Evolutionary conservation across 2,329 filamentous ascomycete genomes (phyloP).

Genomic region (Pseudogymnoascus sp.): DNA sequence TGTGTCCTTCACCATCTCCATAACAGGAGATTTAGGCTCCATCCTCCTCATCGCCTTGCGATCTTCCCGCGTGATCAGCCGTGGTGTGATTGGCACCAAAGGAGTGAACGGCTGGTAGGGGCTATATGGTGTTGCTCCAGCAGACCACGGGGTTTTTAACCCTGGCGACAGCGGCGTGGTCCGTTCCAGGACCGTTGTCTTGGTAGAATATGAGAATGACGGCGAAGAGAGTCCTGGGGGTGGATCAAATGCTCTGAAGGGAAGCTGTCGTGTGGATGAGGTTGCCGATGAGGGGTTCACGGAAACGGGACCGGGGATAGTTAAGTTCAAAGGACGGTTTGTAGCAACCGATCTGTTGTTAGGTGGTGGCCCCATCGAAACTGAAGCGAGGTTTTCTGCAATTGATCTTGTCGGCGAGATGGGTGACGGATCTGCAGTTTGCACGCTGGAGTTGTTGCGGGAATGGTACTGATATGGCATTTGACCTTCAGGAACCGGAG

Average conservation of each 20-base stretch:
- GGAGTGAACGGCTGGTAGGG: constrained; percentile 77
- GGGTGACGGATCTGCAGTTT: constrained; percentile 15
- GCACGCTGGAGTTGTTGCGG: constrained; percentile 16
- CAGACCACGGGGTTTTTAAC: constrained; percentile 57
- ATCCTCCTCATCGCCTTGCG: constrained; percentile 61
- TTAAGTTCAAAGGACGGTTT: constrained; percentile 4
- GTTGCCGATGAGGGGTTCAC: constrained; percentile 34
- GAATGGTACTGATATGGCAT: constrained; percentile 13
- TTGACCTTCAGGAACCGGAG: constrained; percentile 37
- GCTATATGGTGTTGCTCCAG: constrained; percentile 61
- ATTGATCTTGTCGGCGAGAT: constrained; percentile 25
- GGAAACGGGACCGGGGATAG: background rate
- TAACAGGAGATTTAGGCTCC: constrained; percentile 56
- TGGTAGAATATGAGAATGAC: constrained; percentile 42
- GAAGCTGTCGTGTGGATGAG: constrained; percentile 43
- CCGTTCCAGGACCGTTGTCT: constrained; percentile 60
- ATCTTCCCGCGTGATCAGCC: constrained; percentile 64
- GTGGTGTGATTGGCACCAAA: constrained; percentile 70
- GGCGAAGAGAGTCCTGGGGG: constrained; percentile 45
- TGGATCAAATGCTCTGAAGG: constrained; percentile 58
- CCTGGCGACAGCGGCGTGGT: constrained; percentile 47
- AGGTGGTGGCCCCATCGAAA: background rate
- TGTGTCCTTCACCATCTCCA: constrained; percentile 54
- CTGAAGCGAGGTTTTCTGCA: constrained; percentile 15
- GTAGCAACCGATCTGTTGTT: constrained; percentile 8